phyloP scores from a whole-genome alignment of 306 rosid genomes.

The Cucurbita ficifolia region DNA sequence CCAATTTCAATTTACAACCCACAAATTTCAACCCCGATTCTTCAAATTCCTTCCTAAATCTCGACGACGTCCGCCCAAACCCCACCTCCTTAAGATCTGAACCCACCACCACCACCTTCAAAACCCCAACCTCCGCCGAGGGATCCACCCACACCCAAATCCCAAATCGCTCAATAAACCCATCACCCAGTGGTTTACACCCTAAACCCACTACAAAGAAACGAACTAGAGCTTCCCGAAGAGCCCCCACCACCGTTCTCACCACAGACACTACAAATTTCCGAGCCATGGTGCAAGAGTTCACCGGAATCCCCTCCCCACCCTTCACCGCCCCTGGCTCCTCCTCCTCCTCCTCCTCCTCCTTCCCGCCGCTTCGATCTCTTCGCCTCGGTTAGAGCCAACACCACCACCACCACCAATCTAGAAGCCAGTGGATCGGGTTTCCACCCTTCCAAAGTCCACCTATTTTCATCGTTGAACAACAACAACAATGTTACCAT shows the following conservation, averaged over 20 bases:
- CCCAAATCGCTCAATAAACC: background rate
- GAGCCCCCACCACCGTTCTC: conserved; percentile 86
- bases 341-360: conserved; percentile 3
- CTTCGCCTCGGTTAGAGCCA: conserved; percentile 14
- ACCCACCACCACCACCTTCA: conserved; percentile 4
- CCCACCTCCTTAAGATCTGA: conserved; percentile 23
- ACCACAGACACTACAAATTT: conserved; percentile 86
- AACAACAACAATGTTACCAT: conserved; percentile 16
- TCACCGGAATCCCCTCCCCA: conserved; percentile 85
- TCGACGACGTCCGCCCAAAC: conserved; percentile 13
- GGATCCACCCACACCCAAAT: background rate
- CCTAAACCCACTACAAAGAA: conserved; percentile 46
- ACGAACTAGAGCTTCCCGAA: conserved; percentile 68
- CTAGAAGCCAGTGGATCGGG: background rate
- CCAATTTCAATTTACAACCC: conserved; percentile 18
- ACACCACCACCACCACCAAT: background rate
- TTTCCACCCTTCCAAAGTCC: conserved; percentile 41
- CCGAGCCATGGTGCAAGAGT: conserved; percentile 96
- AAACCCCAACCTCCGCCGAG: background rate
- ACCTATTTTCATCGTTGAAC: conserved; percentile 16
- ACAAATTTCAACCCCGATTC: conserved; percentile 19
- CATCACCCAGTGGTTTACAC: background rate
- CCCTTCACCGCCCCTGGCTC: conserved; percentile 42
- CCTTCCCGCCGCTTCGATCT: conserved; percentile 63
- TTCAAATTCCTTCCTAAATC: conserved; percentile 21